phyloP scores from a whole-genome alignment of 257 asterid species.

The Lithospermum erythrorhizon region DNA sequence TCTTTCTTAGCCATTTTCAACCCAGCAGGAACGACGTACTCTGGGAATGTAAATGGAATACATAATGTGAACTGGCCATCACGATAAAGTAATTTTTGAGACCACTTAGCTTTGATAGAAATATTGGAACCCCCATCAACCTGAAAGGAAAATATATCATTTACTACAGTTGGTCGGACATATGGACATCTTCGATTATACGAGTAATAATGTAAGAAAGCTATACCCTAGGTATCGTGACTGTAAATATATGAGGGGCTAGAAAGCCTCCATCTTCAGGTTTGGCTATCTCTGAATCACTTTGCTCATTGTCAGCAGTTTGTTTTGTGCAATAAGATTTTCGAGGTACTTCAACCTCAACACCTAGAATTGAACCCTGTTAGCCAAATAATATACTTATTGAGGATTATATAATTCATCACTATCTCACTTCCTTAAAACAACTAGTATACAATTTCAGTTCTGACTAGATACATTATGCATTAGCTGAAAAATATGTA shows the following conservation, averaged over 20 bases:
- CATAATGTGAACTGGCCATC: slow-evolving; percentile 55
- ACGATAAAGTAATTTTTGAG: slow-evolving; percentile 59
- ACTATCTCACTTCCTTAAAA: too few species aligned
- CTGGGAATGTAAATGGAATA: slow-evolving; percentile 82
- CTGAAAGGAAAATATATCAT: slow-evolving; percentile 23
- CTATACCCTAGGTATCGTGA: slow-evolving; percentile 69
- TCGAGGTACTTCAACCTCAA: slow-evolving; percentile 73
- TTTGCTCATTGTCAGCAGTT: slow-evolving; percentile 24
- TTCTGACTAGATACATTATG: too few species aligned
- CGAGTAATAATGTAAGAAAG: neutral
- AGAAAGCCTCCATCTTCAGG: slow-evolving; percentile 57
- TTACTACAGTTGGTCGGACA: neutral
- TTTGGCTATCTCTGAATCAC: slow-evolving; percentile 21
- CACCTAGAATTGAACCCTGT: slow-evolving; percentile 99
- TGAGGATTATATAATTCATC: too few species aligned
- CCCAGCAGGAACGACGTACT: slow-evolving; percentile 75
- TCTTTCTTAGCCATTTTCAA: slow-evolving; percentile 75
- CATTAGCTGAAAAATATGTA: too few species aligned
- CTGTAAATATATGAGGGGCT: slow-evolving; percentile 53
- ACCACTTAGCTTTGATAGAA: slow-evolving; percentile 73
- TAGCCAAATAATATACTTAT: slow-evolving; percentile 67
- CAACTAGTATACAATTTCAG: neutral
- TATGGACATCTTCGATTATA: neutral
- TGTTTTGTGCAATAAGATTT: slow-evolving; percentile 49
- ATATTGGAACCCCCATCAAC: slow-evolving; percentile 79